Evolutionary conservation across 2,329 filamentous ascomycete genomes (phyloP), one percentile per base, ranked within the genome.

Genomic region (Metarhizium album): DNA sequence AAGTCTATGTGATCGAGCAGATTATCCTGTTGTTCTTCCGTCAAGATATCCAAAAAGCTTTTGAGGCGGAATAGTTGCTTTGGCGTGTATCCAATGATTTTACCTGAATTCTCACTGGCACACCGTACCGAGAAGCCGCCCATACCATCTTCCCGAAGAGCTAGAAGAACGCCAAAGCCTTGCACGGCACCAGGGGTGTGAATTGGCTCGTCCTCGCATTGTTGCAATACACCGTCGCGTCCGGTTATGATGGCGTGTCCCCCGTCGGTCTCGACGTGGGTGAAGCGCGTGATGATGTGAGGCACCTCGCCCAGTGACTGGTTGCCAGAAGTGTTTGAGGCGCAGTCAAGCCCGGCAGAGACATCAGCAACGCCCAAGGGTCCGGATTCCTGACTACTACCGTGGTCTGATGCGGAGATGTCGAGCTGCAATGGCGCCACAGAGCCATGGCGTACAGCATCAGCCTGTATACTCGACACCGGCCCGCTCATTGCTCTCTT

Each of bases 171-270:
- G 1, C 90, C 90, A 58, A 95, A 95, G 1, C 79, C 75, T 63
- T 95, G 90, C 1, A 90, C 70, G 1, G 87, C 86, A 33, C 89
- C 89, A 1, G 90, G 90, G 1, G 89, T 84, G 57, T 91, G 88
- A 24, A 95, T 95, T 0, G 90, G 89, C 60, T 95, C 90, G 60
- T 95, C 90, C 65, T 95, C 90, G 61, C 90, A 95, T 48, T 82
- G 78, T 62, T 94, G 86, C 43, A 93, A 69, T 1, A 76, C 79
- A 2, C 82, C 84, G 49, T 88, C 82, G 50, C 85, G 77, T 5
- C 89, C 89, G 1, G 87, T 93, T 49, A 95, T 87, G 29, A 95
- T 79, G 24, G 85, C 82, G 67, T 95, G 88, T 0, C 89, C 89
- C 16, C 82, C 85, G 2, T 86, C 81, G 0, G 86, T 90, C 24